phyloP scores from a whole-genome alignment of 768 basidiomycete species.

The Lactarius hatsudake region DNA sequence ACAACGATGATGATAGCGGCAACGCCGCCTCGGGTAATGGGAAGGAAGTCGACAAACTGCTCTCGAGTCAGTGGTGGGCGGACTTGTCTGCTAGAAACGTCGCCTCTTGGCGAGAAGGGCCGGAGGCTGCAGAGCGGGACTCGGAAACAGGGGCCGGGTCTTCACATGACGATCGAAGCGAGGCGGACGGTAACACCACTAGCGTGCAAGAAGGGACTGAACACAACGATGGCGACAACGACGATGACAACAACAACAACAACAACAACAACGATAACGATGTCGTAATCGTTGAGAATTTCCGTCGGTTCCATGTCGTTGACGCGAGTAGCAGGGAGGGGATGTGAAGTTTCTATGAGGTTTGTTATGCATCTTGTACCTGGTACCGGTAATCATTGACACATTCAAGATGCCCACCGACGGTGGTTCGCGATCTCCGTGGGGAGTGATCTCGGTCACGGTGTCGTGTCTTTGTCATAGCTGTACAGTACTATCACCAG shows the following conservation, averaged over 20 bases:
- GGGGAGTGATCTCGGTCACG: neutral
- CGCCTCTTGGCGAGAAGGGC: constrained; percentile 14
- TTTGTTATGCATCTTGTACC: constrained; percentile 29
- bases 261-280: constrained; percentile 1
- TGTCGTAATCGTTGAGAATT: constrained; percentile 45
- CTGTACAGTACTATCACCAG: neutral
- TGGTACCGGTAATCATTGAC: neutral
- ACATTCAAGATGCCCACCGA: constrained; percentile 49
- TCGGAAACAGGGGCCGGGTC: constrained; percentile 19
- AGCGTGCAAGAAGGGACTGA: constrained; percentile 13
- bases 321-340: constrained; percentile 39
- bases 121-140: constrained; percentile 23
- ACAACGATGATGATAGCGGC: too few relatives aligned
- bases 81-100: constrained; percentile 21
- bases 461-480: neutral
- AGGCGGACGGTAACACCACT: constrained; percentile 12
- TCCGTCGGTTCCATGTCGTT: constrained; percentile 35
- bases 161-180: constrained; percentile 20
- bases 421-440: constrained; percentile 41
- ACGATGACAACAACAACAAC: too few relatives aligned
- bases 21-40: neutral
- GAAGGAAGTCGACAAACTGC: neutral
- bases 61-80: constrained; percentile 14
- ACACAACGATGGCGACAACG: too few relatives aligned
- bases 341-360: constrained; percentile 54